These are phyloP conservation scores for Calonectria hongkongensis DNA, from an alignment of 2,329 filamentous ascomycete genomes.

Conservation along the genomic window DNA sequence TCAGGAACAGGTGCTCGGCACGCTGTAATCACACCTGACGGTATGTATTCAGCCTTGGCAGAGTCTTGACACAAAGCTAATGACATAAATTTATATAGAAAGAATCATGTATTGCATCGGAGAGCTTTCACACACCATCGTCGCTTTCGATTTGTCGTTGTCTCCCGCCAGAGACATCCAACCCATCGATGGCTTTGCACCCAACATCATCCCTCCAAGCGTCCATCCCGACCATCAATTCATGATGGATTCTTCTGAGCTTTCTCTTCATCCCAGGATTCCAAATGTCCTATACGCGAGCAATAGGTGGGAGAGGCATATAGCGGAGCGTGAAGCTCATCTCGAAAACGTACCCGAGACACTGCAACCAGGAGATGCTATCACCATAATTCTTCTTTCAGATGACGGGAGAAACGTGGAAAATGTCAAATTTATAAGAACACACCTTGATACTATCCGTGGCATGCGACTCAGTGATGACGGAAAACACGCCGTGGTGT, in stretches of 20 bases:
- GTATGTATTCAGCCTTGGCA: background rate
- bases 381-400: background rate
- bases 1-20: background rate
- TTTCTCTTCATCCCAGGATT: background rate
- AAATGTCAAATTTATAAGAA: background rate
- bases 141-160: background rate
- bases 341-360: background rate
- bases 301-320: background rate
- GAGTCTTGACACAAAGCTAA: background rate
- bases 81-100: background rate
- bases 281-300: background rate
- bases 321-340: background rate
- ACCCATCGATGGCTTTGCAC: background rate
- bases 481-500: background rate
- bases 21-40: conserved; percentile 1
- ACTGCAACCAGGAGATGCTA: background rate
- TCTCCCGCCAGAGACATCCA: background rate
- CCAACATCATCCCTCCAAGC: background rate
- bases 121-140: background rate
- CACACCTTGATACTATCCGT: background rate
- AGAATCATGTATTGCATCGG: background rate
- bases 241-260: conserved; percentile 2
- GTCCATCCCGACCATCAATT: background rate
- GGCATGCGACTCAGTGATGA: background rate
- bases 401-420: background rate